Evolutionary conservation across 2,329 filamentous ascomycete species (phyloP).

Genomic region (Uncinocarpus reesii): DNA sequence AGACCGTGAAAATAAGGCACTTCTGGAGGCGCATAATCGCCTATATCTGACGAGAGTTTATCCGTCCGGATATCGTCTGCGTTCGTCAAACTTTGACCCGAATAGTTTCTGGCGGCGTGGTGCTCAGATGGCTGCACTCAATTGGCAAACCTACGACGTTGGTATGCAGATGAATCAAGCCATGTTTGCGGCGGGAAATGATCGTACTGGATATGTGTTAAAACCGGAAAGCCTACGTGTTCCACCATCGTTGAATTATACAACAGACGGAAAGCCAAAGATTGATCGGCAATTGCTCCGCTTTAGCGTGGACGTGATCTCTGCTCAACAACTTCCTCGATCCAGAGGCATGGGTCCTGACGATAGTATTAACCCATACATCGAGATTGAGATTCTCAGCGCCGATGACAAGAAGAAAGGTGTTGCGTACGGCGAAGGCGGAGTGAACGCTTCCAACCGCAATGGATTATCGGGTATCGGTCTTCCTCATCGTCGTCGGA

Average conservation of each 20-base stretch:
- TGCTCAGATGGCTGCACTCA: slow-evolving; percentile 94
- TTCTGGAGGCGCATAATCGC: slow-evolving; percentile 83
- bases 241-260: slow-evolving; percentile 18
- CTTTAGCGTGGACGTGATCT: slow-evolving; percentile 81
- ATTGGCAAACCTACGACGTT: slow-evolving; percentile 96
- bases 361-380: slow-evolving; percentile 76
- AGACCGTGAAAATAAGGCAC: slow-evolving; percentile 62
- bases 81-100: slow-evolving; percentile 89
- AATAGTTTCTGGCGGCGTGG: slow-evolving; percentile 88
- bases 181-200: slow-evolving; percentile 86
- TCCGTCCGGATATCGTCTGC: slow-evolving; percentile 68
- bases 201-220: slow-evolving; percentile 82
- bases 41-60: slow-evolving; percentile 89
- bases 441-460: slow-evolving; percentile 53
- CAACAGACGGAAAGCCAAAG: slow-evolving; percentile 40
- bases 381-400: slow-evolving; percentile 90
- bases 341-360: slow-evolving; percentile 61
- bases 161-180: slow-evolving; percentile 94
- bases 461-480: slow-evolving; percentile 58
- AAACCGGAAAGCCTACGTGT: slow-evolving; percentile 75
- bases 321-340: slow-evolving; percentile 86
- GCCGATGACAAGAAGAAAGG: slow-evolving; percentile 83
- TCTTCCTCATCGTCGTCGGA: slow-evolving; percentile 65
- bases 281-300: slow-evolving; percentile 70
- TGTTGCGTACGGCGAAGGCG: slow-evolving; percentile 55